Base-by-base conservation (phyloP, 176 grass and related monocot genomes). In the Juncus effusus region DNA sequence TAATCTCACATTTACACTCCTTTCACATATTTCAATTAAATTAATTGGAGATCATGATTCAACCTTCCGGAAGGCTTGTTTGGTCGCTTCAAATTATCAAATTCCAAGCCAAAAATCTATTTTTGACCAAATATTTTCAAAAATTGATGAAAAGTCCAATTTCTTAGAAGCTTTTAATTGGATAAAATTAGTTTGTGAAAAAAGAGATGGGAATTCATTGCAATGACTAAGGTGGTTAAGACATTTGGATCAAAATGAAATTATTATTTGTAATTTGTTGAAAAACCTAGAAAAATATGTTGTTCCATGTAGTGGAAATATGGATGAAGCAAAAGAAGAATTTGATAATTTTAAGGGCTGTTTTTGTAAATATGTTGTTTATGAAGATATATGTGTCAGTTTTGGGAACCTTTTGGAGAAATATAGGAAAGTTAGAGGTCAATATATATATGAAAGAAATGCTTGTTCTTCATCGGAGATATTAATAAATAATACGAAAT, bases 181-280 rank as follows among this genome's bases (percentile, higher is more conserved):
- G 13, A 63, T 88, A 15, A n/a, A 68, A 45, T 12, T 75, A 52
- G 47, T 69, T 10, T 65, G 86, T 3, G 62, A 74, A 35, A 71
- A 38, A 59, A 56, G 47, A 13, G 70, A 85, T 1, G 81, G 82
- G 5, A 65, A 85, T 15, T 36, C 78, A 9, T 82, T 97, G 56
- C 80, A 80, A 16, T 93, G 85, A 86, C 89, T 99, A 83, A 74
- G 60, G 49, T 99, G 94, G 89, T 78, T 93, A 4, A 72, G 54
- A 0, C 85, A 93, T 63, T 74, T 99, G 62, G 76, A 51, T 3
- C 44, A 47, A 47, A 6, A 11, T 66, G 72, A 47, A 60, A 84
- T 89, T 4, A 75, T 86, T 8, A 87, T 76, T 74, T 75, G 57
- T 61, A 69, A 87, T 63, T 55, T 75, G 11, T 28, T 86, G 5